Evolutionary conservation across 2,329 filamentous ascomycete species (phyloP), one percentile per base, ranked within the genome.

Genomic region (Colletotrichum camelliae): DNA sequence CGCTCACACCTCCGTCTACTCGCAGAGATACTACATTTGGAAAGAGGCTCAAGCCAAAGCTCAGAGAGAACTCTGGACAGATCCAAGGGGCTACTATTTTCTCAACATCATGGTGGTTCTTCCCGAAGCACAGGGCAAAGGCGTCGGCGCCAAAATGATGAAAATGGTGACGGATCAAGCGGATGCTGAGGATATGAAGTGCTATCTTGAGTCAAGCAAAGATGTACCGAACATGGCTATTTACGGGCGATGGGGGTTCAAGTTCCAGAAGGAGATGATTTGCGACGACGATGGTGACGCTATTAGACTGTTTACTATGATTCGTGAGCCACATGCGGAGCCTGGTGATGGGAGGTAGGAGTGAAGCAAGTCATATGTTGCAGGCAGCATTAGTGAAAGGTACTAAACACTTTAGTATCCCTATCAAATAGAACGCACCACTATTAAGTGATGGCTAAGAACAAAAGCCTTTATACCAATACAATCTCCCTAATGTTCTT

Each of bases 91-190:
- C 0, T 95, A 95, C 80, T 95, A 94, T 80, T 95, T 95, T 78
- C 93, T 94, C 78, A 95, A 95, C 80, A 94, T 95, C 76, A 91
- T 95, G 79, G 93, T 93, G 0, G 93, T 95, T 2, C 82, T 91
- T 18, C 92, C 93, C 0, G 89, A 91, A 65, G 88, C 88, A 37
- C 93, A 95, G 81, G 92, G 93, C 0, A 90, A 88, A 79, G 93
- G 93, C 0, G 89, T 95, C 4, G 94, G 93, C 0, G 90, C 90
- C 75, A 86, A 88, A 77, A 83, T 95, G 79, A 93, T 95, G 84
- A 87, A 91, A 78, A 86, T 88, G 58, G 92, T 95, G 8, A 91
- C 92, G 18, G 86, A 89, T 55, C 85, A 85, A 79, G 93, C 94
- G 12, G 94, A 95, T 82, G 83, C 83, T 7, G 92, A 95, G 81